phyloP scores from a whole-genome alignment of 495 filamentous ascomycete species.

The Annulohypoxylon bovei region DNA sequence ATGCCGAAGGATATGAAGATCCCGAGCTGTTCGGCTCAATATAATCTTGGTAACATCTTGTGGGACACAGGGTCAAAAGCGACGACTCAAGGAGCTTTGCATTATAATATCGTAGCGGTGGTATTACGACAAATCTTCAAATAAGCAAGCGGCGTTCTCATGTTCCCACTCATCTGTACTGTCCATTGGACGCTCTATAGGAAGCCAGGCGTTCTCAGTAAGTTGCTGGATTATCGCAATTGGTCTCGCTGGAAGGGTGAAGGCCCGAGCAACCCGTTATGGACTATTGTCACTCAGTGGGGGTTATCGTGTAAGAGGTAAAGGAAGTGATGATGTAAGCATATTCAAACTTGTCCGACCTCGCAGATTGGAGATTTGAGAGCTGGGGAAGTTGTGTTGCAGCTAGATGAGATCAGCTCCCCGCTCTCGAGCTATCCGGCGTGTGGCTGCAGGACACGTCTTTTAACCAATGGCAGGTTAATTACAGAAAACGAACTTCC shows the following conservation, averaged over 20 bases:
- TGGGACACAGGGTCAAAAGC: neutral
- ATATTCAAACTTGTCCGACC: conserved; percentile 23
- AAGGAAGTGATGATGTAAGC: conserved; percentile 10
- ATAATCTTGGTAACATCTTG: conserved; percentile 6
- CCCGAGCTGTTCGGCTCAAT: neutral
- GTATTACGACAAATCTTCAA: conserved; percentile 3
- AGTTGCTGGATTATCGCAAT: neutral
- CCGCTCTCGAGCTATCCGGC: conserved; percentile 21
- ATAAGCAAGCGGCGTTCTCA: neutral
- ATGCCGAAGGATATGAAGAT: conserved; percentile 9
- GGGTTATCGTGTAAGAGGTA: neutral
- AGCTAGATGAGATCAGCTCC: conserved; percentile 30
- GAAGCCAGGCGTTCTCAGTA: neutral
- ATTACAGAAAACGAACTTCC: conserved; percentile 29
- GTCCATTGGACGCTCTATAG: neutral
- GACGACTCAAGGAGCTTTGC: neutral
- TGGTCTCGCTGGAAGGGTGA: neutral
- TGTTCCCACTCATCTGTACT: conserved; percentile 3
- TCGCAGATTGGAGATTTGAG: conserved; percentile 21
- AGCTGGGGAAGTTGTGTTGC: conserved; percentile 25
- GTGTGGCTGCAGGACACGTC: conserved; percentile 20
- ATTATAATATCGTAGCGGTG: neutral
- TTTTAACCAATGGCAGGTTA: conserved; percentile 26
- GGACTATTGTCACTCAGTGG: conserved; percentile 1
- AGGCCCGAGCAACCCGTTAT: neutral